Conservation (phyloP, 768 basidiomycete species). For the Rhodotorula graminis region DNA sequence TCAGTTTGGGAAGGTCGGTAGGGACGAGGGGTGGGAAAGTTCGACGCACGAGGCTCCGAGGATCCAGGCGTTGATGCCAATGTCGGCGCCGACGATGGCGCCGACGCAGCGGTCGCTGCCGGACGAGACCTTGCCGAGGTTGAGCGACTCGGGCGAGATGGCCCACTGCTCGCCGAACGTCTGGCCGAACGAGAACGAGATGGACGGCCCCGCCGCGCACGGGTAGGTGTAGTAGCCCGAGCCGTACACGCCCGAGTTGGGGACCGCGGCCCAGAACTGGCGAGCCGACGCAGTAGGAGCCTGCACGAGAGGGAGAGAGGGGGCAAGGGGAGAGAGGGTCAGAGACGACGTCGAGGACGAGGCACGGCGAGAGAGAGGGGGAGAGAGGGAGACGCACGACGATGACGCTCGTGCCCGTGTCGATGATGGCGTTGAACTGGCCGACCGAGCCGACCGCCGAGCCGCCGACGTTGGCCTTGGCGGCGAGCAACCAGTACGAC, state of each 20-base stretch:
- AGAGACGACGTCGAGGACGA: slow-evolving; percentile 5
- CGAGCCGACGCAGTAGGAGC: slow-evolving; percentile 49
- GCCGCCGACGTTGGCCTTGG: slow-evolving; percentile 40
- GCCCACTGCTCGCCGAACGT: slow-evolving; percentile 49
- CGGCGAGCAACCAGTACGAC: slow-evolving; percentile 45
- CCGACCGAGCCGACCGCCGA: slow-evolving; percentile 39
- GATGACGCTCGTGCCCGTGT: slow-evolving; percentile 41
- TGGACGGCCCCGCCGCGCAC: slow-evolving; percentile 41
- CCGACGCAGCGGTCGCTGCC: slow-evolving; percentile 38
- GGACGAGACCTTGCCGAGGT: slow-evolving; percentile 48
- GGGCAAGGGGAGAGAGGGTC: not conserved
- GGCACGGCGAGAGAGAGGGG: not conserved
- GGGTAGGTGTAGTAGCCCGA: slow-evolving; percentile 47
- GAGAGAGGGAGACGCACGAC: slow-evolving; percentile 23
- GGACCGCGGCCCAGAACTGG: slow-evolving; percentile 49
- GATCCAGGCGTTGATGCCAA: slow-evolving; percentile 38
- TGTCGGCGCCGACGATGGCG: slow-evolving; percentile 37
- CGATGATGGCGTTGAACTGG: slow-evolving; percentile 42
- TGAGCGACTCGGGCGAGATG: slow-evolving; percentile 50
- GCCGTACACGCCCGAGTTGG: slow-evolving; percentile 44
- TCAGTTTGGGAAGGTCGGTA: not conserved
- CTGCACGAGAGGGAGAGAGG: slow-evolving; percentile 1
- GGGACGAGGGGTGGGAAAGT: not conserved
- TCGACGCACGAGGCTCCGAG: slow-evolving; percentile 33
- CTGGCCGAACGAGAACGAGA: slow-evolving; percentile 55